phyloP scores from a whole-genome alignment of 2,329 filamentous ascomycete species.

The Xylariaceae sp. region DNA sequence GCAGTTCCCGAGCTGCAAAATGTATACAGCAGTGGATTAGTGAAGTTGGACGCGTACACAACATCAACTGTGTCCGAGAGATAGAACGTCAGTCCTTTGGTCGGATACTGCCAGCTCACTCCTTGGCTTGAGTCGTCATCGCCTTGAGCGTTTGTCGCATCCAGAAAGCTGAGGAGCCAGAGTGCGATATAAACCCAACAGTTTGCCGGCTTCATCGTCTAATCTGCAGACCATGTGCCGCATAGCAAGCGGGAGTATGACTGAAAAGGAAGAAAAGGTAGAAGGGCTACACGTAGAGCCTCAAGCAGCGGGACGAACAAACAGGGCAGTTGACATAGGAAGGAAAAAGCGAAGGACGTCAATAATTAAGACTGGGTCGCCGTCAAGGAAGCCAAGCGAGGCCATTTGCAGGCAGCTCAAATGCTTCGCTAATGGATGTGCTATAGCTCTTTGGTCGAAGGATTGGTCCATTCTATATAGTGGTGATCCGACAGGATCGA shows the following conservation, averaged over 20 bases:
- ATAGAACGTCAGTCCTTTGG: slow-evolving; percentile 2
- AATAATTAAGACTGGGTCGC: not conserved
- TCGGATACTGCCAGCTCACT: slow-evolving; percentile 3
- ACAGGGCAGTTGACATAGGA: too few species aligned
- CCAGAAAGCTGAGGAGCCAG: not conserved
- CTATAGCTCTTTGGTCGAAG: too few species aligned
- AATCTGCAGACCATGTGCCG: not conserved
- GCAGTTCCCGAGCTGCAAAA: not conserved
- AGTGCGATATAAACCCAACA: not conserved
- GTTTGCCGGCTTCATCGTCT: not conserved
- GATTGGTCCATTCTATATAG: not conserved
- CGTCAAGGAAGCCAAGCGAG: not conserved
- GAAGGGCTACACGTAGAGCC: not conserved
- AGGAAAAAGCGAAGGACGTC: not conserved
- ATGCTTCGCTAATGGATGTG: not conserved
- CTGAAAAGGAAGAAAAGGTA: not conserved
- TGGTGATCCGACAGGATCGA: not conserved
- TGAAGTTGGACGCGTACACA: slow-evolving; percentile 4
- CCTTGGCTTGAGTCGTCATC: not conserved
- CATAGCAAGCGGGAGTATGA: not conserved
- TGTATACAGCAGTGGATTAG: slow-evolving; percentile 3
- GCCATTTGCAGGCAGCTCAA: not conserved
- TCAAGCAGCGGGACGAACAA: too few species aligned
- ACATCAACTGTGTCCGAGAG: slow-evolving; percentile 9
- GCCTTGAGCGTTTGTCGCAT: not conserved